Evolutionary conservation across 2,329 filamentous ascomycete species (phyloP).

Genomic region (Colletotrichum gloeosporioides): DNA sequence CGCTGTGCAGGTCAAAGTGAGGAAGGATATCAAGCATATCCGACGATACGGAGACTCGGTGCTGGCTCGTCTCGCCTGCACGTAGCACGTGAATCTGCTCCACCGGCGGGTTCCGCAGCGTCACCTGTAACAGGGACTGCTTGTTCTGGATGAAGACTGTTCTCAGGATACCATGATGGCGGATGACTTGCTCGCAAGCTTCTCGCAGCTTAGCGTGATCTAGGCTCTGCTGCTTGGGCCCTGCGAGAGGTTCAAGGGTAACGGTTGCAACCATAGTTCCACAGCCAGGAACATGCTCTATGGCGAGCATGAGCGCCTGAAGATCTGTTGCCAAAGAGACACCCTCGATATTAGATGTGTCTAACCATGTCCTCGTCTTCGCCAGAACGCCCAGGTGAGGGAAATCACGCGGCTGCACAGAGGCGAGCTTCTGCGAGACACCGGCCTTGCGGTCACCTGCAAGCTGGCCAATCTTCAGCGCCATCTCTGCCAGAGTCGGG

Average conservation of each 20-base stretch:
- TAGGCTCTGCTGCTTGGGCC: neutral
- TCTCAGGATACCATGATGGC: neutral
- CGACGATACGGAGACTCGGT: neutral
- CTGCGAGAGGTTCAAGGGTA: neutral
- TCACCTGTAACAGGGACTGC: neutral
- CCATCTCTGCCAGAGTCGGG: neutral
- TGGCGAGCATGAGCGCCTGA: neutral
- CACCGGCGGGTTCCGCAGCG: neutral
- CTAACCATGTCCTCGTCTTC: neutral
- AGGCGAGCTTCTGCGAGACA: neutral
- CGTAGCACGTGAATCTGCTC: neutral
- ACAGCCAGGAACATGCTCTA: neutral
- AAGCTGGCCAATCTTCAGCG: neutral
- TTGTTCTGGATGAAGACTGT: neutral
- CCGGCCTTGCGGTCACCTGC: neutral
- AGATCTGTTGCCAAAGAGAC: neutral
- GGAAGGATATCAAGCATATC: neutral
- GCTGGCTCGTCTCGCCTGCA: neutral
- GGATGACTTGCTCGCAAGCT: neutral
- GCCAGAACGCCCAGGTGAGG: neutral
- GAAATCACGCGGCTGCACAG: neutral
- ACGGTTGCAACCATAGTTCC: neutral
- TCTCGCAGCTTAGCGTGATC: neutral
- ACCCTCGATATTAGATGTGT: neutral
- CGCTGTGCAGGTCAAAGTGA: neutral